Evolutionary conservation across 208 protist genomes (phyloP).

Genomic region (Phytomonas sp.): DNA sequence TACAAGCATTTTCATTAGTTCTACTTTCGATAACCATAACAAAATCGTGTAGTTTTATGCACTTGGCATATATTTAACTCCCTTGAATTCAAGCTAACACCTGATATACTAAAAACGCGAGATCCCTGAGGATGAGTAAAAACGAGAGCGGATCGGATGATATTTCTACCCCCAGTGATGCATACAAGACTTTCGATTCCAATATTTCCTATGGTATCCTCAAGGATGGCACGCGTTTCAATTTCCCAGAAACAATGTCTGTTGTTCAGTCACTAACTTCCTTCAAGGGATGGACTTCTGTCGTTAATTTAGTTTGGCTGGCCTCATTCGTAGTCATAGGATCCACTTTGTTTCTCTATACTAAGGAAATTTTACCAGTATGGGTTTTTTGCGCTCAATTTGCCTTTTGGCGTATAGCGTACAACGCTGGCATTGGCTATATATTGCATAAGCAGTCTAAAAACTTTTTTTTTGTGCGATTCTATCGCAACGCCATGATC

Average conservation of each 20-base stretch:
- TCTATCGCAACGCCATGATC: conserved; percentile 26
- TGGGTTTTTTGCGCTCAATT: conserved; percentile 85
- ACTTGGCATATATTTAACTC: neutral
- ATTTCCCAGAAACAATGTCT: conserved; percentile 59
- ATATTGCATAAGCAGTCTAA: conserved; percentile 85
- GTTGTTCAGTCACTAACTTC: conserved; percentile 37
- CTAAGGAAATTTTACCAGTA: conserved; percentile 21
- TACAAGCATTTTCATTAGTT: neutral
- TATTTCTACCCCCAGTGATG: neutral
- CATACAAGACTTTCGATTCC: neutral
- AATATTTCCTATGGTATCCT: conserved; percentile 26
- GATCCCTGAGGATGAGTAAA: neutral
- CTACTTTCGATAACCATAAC: neutral
- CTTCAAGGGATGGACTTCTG: conserved; percentile 39
- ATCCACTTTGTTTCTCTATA: conserved; percentile 34
- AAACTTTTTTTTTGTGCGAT: conserved; percentile 23
- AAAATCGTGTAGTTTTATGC: neutral
- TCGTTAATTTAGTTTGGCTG: conserved; percentile 51
- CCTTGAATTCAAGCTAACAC: neutral
- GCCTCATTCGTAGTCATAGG: conserved; percentile 20
- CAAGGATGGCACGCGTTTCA: conserved; percentile 41
- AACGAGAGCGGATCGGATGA: neutral
- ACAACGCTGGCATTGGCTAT: conserved; percentile 89
- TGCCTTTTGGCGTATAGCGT: conserved; percentile 89
- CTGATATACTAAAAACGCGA: neutral